Percentiles rank a stretch among this genome's conserved stretches.
These are phyloP conservation scores for Yamadazyma scolyti DNA, from an alignment of 805 yeast genomes.

Conservation along the genomic window DNA sequence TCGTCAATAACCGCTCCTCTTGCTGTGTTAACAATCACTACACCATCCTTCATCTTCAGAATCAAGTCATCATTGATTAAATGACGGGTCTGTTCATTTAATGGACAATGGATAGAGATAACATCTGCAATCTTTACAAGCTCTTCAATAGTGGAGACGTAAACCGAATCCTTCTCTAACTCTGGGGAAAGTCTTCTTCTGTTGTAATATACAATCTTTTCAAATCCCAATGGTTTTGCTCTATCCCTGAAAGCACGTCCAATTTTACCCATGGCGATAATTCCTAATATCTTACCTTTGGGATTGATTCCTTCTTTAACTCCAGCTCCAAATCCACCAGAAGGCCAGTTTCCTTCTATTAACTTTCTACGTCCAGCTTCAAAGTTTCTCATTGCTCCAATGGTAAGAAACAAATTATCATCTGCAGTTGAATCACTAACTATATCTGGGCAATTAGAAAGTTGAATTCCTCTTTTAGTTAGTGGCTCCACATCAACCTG, in stretches of 20 bases:
- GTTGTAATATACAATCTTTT: conserved; percentile 66
- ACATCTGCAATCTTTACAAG: conserved; percentile 62
- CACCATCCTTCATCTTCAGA: conserved; percentile 72
- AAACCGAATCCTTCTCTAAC: conserved; percentile 64
- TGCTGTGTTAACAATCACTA: conserved; percentile 75
- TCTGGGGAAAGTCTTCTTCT: conserved; percentile 55
- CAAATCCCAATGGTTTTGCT: conserved; percentile 71
- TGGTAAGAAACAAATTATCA: conserved; percentile 56
- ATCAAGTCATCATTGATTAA: conserved; percentile 58
- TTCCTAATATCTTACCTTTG: conserved; percentile 69
- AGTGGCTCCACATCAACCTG: conserved; percentile 58
- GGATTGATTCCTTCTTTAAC: conserved; percentile 71
- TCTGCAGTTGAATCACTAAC: conserved; percentile 71
- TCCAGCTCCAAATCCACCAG: conserved; percentile 38
- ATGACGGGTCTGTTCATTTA: conserved; percentile 69
- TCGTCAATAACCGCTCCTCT: conserved; percentile 82
- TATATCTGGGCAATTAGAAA: conserved; percentile 61
- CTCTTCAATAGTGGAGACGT: conserved; percentile 62
- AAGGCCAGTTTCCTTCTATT: conserved; percentile 56
- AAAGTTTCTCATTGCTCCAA: conserved; percentile 65
- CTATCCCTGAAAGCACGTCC: conserved; percentile 75
- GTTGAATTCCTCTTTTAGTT: conserved; percentile 49
- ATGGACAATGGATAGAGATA: conserved; percentile 70
- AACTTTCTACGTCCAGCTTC: conserved; percentile 53
- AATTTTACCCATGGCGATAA: conserved; percentile 84